These are phyloP conservation scores for Xerocomus minutiporus DNA, from an alignment of 1,284 basidiomycete genomes.

Conservation along the genomic window DNA sequence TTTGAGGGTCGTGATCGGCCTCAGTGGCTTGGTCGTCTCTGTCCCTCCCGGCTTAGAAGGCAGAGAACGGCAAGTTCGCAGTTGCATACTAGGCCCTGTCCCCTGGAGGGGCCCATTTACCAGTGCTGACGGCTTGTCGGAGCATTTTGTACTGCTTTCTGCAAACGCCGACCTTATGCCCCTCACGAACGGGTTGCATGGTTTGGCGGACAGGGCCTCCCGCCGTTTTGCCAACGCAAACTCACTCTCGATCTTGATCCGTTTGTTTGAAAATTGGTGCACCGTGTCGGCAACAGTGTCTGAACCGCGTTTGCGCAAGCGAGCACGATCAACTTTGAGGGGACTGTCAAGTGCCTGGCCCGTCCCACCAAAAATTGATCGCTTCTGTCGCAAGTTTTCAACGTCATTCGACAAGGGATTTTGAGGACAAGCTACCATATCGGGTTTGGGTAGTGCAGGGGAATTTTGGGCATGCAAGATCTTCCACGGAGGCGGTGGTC, in stretches of 20 bases:
- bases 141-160: constrained; percentile 2
- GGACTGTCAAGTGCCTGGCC: constrained; percentile 6
- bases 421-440: neutral
- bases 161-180: constrained; percentile 21
- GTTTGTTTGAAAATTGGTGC: constrained; percentile 22
- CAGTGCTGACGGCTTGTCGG: neutral
- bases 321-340: constrained; percentile 22
- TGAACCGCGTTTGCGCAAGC: constrained; percentile 25
- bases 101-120: neutral
- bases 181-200: constrained; percentile 24
- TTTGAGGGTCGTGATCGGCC: constrained; percentile 36
- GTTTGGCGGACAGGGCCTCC: neutral
- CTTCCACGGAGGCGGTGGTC: constrained; percentile 30
- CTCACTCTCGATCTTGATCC: constrained; percentile 23
- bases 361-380: neutral
- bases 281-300: constrained; percentile 20
- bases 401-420: neutral
- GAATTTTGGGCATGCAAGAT: neutral
- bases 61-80: constrained; percentile 11
- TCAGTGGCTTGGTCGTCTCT: constrained; percentile 27
- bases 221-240: constrained; percentile 19
- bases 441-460: neutral
- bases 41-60: constrained; percentile 2
- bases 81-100: neutral
- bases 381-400: neutral